These are phyloP conservation scores for Porogramme epimiltina DNA, from an alignment of 1,284 basidiomycete genomes.

Conservation along the genomic window DNA sequence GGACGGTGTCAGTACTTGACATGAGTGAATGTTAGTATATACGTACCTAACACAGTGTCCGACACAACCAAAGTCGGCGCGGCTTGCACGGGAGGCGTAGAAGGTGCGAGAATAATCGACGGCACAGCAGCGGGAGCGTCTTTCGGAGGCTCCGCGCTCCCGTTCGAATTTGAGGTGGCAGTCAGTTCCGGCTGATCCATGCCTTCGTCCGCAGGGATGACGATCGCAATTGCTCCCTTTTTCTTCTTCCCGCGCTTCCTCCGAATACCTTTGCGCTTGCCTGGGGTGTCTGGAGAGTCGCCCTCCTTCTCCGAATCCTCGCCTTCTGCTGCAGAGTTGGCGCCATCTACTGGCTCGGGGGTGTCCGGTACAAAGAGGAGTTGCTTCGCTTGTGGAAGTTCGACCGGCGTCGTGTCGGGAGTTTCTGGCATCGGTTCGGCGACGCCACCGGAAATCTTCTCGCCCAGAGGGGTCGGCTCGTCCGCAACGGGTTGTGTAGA, in stretches of 20 bases:
- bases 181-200: constrained; percentile 35
- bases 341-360: constrained; percentile 3
- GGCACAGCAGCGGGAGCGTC: background rate
- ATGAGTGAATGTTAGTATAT: background rate
- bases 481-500: constrained; percentile 5
- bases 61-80: constrained; percentile 62
- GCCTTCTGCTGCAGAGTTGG: constrained; percentile 28
- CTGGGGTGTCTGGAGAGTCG: constrained; percentile 46
- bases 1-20: background rate
- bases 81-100: constrained; percentile 31
- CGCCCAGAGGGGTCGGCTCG: background rate
- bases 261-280: constrained; percentile 42
- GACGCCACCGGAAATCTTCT: constrained; percentile 9
- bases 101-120: constrained; percentile 30
- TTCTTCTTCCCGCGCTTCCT: constrained; percentile 51
- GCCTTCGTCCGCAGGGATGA: constrained; percentile 22
- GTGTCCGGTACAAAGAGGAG: constrained; percentile 21
- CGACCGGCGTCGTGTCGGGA: background rate
- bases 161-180: constrained; percentile 28
- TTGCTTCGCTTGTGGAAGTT: constrained; percentile 6
- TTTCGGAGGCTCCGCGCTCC: constrained; percentile 1
- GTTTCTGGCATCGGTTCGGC: background rate
- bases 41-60: constrained; percentile 76
- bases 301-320: constrained; percentile 67
- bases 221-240: constrained; percentile 29